Base-by-base conservation (phyloP, 2,329 filamentous ascomycete genomes). In the Cytospora schulzeri region DNA sequence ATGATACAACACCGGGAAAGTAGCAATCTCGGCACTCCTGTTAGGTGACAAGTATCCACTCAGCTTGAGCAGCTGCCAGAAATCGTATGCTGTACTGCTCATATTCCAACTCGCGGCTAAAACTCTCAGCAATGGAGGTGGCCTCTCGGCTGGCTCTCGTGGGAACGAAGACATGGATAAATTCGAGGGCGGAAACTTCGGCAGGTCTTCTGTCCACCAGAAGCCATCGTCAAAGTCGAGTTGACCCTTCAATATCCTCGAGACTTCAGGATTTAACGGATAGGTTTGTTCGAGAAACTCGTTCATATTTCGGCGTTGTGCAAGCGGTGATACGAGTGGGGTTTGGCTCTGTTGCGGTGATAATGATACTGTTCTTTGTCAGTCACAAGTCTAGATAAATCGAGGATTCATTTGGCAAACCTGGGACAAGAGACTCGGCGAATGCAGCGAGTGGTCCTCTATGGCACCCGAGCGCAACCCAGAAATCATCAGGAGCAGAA, bases 161-260 rank as follows among this genome's bases (percentile, higher is more conserved):
- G 73, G 73, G 68, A 78, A 81, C 3, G 72, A 74, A 4, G 79
- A 74, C 12, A 75, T 65, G 4, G 76, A 73, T 5, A 76, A 76
- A 55, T 79, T 80, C 2, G 73, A 68, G 31, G 76, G 75, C 14
- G 79, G 76, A 41, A 79, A 66, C 54, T 70, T 76, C 9, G 78
- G 78, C 28, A 83, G 72, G 67, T 84, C 80, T 56, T 84, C 82
- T 19, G 80, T 82, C 81, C 82, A 84, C 84, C 84, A 87, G 69
- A 87, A 86, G 1, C 78, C 78, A 68, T 87, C 84, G 35, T 82
- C 77, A 62, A 83, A 85, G 69, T 87, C 84, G 3, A 84, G 70
- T 60, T 80, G 77, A 4, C 73, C 70, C 61, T 78, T 78, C 19
- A 82, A 80, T 64, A 79, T 72, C n/a, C 77, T 74, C 1, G 75